These are phyloP conservation scores for Amanita rimosa DNA, from an alignment of 768 basidiomycete species.

Conservation along the genomic window DNA sequence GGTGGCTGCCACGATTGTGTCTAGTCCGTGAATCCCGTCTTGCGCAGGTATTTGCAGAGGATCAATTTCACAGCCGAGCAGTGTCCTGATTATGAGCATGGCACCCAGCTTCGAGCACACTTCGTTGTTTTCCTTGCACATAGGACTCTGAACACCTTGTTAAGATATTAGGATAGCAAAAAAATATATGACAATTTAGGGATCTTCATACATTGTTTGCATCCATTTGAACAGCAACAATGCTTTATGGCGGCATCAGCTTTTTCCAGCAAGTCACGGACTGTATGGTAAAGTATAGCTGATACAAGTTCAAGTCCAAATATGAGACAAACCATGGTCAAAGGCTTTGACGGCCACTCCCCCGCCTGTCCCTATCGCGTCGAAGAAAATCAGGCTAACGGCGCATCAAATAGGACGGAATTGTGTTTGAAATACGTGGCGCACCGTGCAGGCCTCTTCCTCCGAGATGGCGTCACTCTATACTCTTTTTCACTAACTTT, in stretches of 20 bases:
- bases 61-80: constrained; percentile 38
- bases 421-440: not conserved
- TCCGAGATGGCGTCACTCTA: constrained; percentile 31
- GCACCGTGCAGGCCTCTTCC: constrained; percentile 64
- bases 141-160: constrained; percentile 53
- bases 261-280: constrained; percentile 44
- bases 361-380: constrained; percentile 55
- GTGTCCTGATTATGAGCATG: constrained; percentile 44
- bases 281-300: constrained; percentile 17
- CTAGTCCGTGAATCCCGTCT: constrained; percentile 19
- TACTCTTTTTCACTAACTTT: constrained; percentile 71
- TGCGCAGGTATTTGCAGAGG: constrained; percentile 24
- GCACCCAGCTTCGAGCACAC: constrained; percentile 74
- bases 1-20: constrained; percentile 45
- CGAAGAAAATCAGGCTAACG: constrained; percentile 71
- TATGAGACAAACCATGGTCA: constrained; percentile 51
- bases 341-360: constrained; percentile 72
- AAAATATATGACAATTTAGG: not conserved
- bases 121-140: constrained; percentile 62
- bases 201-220: constrained; percentile 44
- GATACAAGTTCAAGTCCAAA: not conserved
- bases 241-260: constrained; percentile 45
- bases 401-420: not conserved
- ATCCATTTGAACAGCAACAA: constrained; percentile 65
- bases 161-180: not conserved